A percentile compares a stretch with the other conserved stretches of the same genome.
phyloP scores from a whole-genome alignment of 192 early-diverging fungal species.

The Kickxella alabastrina region DNA sequence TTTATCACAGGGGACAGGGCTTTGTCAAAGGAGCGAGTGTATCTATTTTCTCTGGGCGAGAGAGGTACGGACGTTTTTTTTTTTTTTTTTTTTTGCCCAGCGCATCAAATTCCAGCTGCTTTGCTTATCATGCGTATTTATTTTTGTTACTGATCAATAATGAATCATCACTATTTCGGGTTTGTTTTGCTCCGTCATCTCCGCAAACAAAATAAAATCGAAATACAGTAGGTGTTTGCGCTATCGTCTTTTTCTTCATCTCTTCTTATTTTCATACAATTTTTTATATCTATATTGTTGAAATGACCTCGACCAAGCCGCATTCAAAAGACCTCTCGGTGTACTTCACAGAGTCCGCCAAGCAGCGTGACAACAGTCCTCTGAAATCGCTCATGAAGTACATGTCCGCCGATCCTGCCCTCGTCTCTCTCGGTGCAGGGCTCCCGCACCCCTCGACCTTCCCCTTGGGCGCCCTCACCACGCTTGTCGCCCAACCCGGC shows the following conservation, averaged over 20 bases:
- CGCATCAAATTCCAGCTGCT: too few species aligned
- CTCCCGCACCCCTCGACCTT: conserved; percentile 65
- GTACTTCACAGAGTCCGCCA: conserved; percentile 37
- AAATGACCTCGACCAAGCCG: conserved; percentile 20
- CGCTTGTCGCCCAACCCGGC: conserved; percentile 56
- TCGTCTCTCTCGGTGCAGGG: conserved; percentile 69
- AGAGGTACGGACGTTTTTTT: too few species aligned
- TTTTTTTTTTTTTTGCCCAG: too few species aligned
- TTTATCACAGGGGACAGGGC: too few species aligned
- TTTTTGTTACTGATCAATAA: too few species aligned
- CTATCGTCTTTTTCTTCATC: neutral
- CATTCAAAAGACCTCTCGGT: conserved; percentile 40
- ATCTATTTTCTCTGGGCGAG: too few species aligned
- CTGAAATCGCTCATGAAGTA: conserved; percentile 43
- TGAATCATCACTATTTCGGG: too few species aligned
- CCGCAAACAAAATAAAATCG: too few species aligned
- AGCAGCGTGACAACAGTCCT: conserved; percentile 41
- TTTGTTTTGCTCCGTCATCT: too few species aligned
- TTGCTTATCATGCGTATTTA: too few species aligned
- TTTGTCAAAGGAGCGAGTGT: too few species aligned
- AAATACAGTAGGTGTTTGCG: too few species aligned
- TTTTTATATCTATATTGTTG: neutral
- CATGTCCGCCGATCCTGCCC: conserved; percentile 47
- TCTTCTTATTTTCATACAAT: neutral
- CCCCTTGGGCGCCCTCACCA: conserved; percentile 56